phyloP scores from a whole-genome alignment of 2,329 filamentous ascomycete species.

The Nigrospora oryzae region DNA sequence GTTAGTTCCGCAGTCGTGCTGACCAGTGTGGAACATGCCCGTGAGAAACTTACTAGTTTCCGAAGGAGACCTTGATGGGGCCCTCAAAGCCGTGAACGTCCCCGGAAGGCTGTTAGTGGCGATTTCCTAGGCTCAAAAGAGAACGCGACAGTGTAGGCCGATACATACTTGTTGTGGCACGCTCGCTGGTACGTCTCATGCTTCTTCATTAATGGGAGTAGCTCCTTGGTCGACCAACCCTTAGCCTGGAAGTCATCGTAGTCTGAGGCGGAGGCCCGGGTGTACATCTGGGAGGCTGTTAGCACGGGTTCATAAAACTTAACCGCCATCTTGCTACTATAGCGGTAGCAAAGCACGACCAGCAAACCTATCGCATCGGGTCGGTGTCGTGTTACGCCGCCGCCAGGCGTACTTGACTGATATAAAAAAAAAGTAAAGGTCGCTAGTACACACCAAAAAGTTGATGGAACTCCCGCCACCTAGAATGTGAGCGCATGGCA shows the following conservation, averaged over 20 bases:
- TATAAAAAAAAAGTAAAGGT: too few species aligned
- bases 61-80: conserved; percentile 75
- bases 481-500: conserved; percentile 66
- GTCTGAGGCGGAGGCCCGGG: conserved; percentile 61
- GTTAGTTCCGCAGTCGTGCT: conserved; percentile 5
- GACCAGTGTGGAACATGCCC: conserved; percentile 1
- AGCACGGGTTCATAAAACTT: conserved; percentile 2
- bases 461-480: conserved; percentile 70
- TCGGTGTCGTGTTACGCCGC: too few species aligned
- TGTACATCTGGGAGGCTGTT: conserved; percentile 51
- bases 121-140: conserved; percentile 15
- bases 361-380: too few species aligned
- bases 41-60: conserved; percentile 47
- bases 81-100: conserved; percentile 71
- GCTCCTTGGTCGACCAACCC: conserved; percentile 70
- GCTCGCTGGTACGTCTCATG: conserved; percentile 69
- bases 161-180: conserved; percentile 43
- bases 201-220: conserved; percentile 71
- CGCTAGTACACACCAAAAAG: conserved; percentile 50
- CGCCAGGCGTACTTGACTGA: too few species aligned
- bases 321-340: not conserved
- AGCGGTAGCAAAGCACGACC: too few species aligned
- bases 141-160: not conserved
- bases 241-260: conserved; percentile 74
- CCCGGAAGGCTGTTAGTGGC: conserved; percentile 20